These are phyloP conservation scores for Lithospermum erythrorhizon DNA, from an alignment of 257 asterid genomes.

Conservation along the genomic window DNA sequence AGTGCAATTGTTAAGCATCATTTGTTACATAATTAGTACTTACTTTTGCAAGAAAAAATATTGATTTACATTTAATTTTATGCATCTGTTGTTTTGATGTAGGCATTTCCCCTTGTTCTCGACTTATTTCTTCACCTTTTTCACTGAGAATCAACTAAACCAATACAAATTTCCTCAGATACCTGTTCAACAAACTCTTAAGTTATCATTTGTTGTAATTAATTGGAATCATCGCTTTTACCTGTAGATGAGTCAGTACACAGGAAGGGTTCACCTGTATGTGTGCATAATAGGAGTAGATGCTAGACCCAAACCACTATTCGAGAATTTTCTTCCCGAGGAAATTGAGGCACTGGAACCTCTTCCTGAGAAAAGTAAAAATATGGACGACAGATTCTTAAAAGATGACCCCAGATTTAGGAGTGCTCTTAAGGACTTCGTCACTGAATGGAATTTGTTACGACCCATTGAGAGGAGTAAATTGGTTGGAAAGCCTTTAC, in stretches of 20 bases:
- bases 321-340: conserved; percentile 64
- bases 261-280: conserved; percentile 92
- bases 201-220: background rate
- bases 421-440: conserved; percentile 42
- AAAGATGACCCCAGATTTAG: conserved; percentile 40
- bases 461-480: conserved; percentile 69
- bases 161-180: too few species aligned
- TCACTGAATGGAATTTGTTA: conserved; percentile 65
- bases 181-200: too few species aligned
- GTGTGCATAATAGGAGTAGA: conserved; percentile 59
- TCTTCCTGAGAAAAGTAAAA: conserved; percentile 24
- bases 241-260: conserved; percentile 75
- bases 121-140: too few species aligned
- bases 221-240: background rate
- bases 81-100: too few species aligned
- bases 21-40: too few species aligned
- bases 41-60: too few species aligned
- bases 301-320: conserved; percentile 82
- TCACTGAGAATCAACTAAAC: too few species aligned
- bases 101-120: too few species aligned
- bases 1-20: too few species aligned
- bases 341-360: conserved; percentile 39
- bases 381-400: conserved; percentile 18
- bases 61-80: too few species aligned
- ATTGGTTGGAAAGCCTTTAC: conserved; percentile 69